Evolutionary conservation across 2,329 filamentous ascomycete genomes (phyloP), one percentile per base, ranked within the genome.

Genomic region (Aspergillus sp.): DNA sequence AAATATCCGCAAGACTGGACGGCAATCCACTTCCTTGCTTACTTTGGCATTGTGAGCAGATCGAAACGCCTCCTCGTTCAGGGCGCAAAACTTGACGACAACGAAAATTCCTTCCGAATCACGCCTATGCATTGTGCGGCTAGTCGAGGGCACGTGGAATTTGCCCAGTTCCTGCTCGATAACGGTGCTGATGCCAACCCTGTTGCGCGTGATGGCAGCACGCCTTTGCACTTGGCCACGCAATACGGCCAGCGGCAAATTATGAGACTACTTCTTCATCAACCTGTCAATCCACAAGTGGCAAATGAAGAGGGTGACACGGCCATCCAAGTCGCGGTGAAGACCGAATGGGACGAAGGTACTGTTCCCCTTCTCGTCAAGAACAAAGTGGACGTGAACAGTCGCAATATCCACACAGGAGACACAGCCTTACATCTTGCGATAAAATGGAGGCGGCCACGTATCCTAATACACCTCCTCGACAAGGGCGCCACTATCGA

Each of bases 91-190:
- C 48, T 70, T 6, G 55, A 71, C 48, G 62, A 59, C 1, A 48
- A 53, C 1, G 67, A 72, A 13, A 73, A 72, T 26, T 49, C 42
- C 0, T 51, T 68, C 4, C 58, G 60, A 2, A 38, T 70, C 1
- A 71, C 68, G 0, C 64, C 71, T 26, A 43, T 73, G 1, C 71
- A 73, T 9, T 71, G 69, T 39, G 71, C 71, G 2, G 64, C 67
- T 0, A 59, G 65, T 26, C 59, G 59, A 18, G 73, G 72, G 1
- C 64, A 74, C 26, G 64, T 68, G 1, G 61, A 68, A 5, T 70
- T 73, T 61, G 65, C 69, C 7, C 62, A 70, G 11, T 59, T 73
- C 0, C 43, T 73, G 3, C 66, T 72, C 1, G 62, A 70, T 1
- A 20, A 58, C n/a, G 58, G 57, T 18, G 69, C 66, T 8, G 63